Conservation (phyloP, 495 filamentous ascomycete species). For the Annulohypoxylon bovei region DNA sequence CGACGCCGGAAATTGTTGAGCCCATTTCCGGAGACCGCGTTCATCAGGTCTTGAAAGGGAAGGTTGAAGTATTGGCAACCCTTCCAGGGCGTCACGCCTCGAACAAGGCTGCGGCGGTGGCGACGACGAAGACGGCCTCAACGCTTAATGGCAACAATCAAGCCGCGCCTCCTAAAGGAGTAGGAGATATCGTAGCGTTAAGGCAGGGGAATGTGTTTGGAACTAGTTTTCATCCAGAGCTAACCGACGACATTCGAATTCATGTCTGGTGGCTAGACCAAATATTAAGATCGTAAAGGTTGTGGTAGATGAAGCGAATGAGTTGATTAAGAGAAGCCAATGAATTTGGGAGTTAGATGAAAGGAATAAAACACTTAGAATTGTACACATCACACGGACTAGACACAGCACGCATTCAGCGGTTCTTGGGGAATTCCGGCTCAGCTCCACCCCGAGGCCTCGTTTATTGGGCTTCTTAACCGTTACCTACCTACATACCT, state of each 20-base stretch:
- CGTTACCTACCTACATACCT: too few relatives aligned
- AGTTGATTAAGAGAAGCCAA: not conserved
- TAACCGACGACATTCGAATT: conserved; percentile 89
- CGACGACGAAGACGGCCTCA: conserved; percentile 16
- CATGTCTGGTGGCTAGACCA: conserved; percentile 93
- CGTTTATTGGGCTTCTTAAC: too few relatives aligned
- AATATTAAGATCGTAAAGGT: conserved; percentile 58
- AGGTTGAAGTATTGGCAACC: conserved; percentile 68
- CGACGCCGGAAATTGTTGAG: conserved; percentile 51
- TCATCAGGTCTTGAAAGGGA: conserved; percentile 21
- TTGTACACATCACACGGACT: not conserved
- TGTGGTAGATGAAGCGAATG: not conserved
- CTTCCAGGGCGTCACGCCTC: conserved; percentile 58
- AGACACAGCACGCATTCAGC: not conserved
- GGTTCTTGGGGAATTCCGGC: not conserved
- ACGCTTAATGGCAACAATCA: conserved; percentile 21
- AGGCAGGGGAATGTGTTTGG: conserved; percentile 94
- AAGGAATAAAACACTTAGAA: not conserved
- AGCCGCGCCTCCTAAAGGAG: conserved; percentile 48
- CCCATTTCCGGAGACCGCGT: conserved; percentile 11
- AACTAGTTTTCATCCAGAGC: conserved; percentile 95
- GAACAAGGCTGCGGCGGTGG: conserved; percentile 36
- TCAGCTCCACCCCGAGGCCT: not conserved
- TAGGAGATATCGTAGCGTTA: conserved; percentile 90
- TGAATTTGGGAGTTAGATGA: not conserved